Base-by-base conservation (phyloP, 2,329 filamentous ascomycete species). In the Hirsutella thompsonii region DNA sequence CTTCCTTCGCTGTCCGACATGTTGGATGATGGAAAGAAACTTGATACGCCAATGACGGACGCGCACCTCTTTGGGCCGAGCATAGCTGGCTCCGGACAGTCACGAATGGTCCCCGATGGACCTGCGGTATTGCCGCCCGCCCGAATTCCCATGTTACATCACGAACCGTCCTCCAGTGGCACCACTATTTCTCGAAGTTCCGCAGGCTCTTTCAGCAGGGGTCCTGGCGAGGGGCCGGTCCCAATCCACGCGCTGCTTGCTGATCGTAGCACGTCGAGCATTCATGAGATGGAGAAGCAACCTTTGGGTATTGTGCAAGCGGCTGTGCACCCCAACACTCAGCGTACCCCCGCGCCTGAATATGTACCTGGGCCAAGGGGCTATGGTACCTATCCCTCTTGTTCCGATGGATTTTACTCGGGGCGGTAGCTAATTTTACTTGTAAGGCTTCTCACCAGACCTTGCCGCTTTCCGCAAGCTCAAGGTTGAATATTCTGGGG, bases 181-280 rank as follows among this genome's bases (percentile, higher is more conserved):
- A 72, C 65, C 37, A 54, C 59, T 33, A 58, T 60, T 2, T 68
- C 69, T 2, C 51, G 57, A 2, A 63, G 57, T 13, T 66, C 67
- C 1, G 59, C 58, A 19, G 46, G 46, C 16, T 57, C 53, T 28
- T 54, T 54, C 39, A 46, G 51, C 2, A 60, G 70, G 34, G 67
- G 66, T 4, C 63, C 67, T 0, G 64, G 67, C 37, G 72, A 76
- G 30, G 66, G 69, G 0, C 60, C 69, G 1, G 48, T 76, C 10
- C 70, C 73, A 1, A 76, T 76, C 20, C 72, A 76, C 46, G 66
- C 71, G 0, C 57, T 77, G 1, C 55, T 76, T 18, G 64, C 64
- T 2, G 62, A 64, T 19, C 66, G 66, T 44, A 48, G 54, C 8
- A 44, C 57, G 18, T 40, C 47, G 38, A 34, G 44, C 10, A 33